phyloP scores from a whole-genome alignment of 305 asterid species.

The Euphrasia arctica region DNA sequence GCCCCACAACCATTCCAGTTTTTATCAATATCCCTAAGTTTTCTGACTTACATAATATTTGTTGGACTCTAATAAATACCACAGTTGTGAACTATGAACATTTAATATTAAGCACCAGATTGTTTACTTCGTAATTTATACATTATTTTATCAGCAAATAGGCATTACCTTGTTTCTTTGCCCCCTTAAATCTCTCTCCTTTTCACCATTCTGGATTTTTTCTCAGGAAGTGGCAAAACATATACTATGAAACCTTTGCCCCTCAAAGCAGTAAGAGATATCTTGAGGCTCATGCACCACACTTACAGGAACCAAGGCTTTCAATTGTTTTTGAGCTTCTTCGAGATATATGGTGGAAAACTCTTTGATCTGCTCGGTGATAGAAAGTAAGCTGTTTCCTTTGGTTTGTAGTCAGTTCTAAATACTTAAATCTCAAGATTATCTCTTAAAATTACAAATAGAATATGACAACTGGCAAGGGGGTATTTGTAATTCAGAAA shows the following conservation, averaged over 20 bases:
- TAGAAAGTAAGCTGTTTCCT: conserved; percentile 63
- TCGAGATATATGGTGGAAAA: conserved; percentile 98
- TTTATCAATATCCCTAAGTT: too few relatives aligned
- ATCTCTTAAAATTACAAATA: background rate
- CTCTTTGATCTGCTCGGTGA: conserved; percentile 91
- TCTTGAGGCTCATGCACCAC: conserved; percentile 91
- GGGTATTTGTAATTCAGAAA: background rate
- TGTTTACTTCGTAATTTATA: too few relatives aligned
- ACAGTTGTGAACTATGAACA: too few relatives aligned
- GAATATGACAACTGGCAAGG: too few relatives aligned
- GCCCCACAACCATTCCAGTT: too few relatives aligned
- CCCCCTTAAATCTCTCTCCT: background rate
- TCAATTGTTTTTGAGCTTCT: conserved; percentile 89
- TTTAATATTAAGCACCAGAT: too few relatives aligned
- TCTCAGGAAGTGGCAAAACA: conserved; percentile 96
- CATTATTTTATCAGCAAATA: too few relatives aligned
- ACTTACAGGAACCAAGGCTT: conserved; percentile 94
- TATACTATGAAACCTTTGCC: conserved; percentile 98
- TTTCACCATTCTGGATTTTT: conserved; percentile 18
- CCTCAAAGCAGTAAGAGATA: conserved; percentile 86
- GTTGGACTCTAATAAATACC: too few relatives aligned
- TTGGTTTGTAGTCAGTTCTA: conserved; percentile 15
- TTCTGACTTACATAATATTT: too few relatives aligned
- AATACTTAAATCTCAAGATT: background rate
- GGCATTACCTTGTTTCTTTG: background rate